Evolutionary conservation across 1,284 basidiomycete genomes (phyloP), one percentile per base, ranked within the genome.

Genomic region (Sporisorium scitamineum): DNA sequence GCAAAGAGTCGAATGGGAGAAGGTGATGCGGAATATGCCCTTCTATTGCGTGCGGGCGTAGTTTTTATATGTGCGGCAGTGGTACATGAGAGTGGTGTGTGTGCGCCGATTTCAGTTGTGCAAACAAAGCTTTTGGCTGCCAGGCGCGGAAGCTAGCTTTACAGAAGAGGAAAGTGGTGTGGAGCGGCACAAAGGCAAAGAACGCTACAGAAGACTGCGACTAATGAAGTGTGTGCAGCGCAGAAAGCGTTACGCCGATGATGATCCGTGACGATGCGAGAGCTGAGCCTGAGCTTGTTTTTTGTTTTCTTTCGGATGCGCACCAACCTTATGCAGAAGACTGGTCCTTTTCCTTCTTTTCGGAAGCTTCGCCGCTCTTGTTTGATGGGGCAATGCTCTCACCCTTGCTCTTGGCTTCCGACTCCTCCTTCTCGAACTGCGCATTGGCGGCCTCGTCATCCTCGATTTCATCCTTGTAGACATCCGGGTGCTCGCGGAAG

Each of bases 401-500:
- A 20, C 41, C 26, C 22, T 53, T 48, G 34, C 7, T 22, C 26
- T 69, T 51, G 29, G 52, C 56, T 45, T 75, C 60, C 14, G 67
- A 59, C 50, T 66, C 70, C 11, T 73, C 70, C 58, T 67, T 61
- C 10, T 72, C 63, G 52, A 68, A 69, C 32, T 69, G 68, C 1
- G 74, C 79, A 52, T 65, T 70, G 10, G 78, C 75, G n/a, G 76
- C 78, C 34, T 82, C 79, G 44, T 82, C 79, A 22, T 78, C 76
- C 59, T 79, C 77, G 41, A 84, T 75, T 61, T 84, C 95, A 82
- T 95, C 93, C 29, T 92, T 94, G 86, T 99, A 99, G 37, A 94
- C 89, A 37, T 98, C 96, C 0, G 96, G 97, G 86, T 99, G 94
- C 79, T 91, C 91, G 80, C 94, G 90, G 89, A 99, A 99, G 89